These are phyloP conservation scores for Lizonia empirigonia DNA, from an alignment of 2,329 filamentous ascomycete species.

Conservation along the genomic window DNA sequence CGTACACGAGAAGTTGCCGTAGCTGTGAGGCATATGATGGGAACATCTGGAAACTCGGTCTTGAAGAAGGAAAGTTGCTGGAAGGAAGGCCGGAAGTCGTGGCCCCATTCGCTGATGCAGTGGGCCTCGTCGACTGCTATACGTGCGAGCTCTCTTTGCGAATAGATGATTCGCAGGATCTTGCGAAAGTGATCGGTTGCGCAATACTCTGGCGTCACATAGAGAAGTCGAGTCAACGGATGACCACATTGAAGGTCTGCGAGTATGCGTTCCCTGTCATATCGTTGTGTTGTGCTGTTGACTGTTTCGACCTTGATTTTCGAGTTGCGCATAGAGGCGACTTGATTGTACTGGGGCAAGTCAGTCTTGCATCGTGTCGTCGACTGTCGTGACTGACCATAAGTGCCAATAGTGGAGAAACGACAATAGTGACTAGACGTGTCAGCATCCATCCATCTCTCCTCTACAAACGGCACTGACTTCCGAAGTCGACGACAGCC, in stretches of 20 bases:
- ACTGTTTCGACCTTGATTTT: conserved; percentile 83
- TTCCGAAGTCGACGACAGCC: conserved; percentile 83
- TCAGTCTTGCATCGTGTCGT: not conserved
- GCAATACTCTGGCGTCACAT: conserved; percentile 92
- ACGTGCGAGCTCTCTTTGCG: conserved; percentile 82
- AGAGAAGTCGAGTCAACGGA: conserved; percentile 80
- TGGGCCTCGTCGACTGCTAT: conserved; percentile 94
- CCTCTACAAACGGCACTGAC: conserved; percentile 58
- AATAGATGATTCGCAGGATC: conserved; percentile 72
- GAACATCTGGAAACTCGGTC: conserved; percentile 78
- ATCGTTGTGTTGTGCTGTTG: conserved; percentile 77
- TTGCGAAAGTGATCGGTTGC: conserved; percentile 77
- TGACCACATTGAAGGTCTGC: conserved; percentile 87
- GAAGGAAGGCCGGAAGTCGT: conserved; percentile 94
- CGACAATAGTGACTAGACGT: conserved; percentile 77
- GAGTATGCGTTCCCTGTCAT: conserved; percentile 71
- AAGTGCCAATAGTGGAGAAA: conserved; percentile 85
- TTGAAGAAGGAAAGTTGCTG: conserved; percentile 87
- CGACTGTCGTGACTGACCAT: conserved; percentile 65
- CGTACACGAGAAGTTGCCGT: conserved; percentile 84
- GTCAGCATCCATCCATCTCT: conserved; percentile 17
- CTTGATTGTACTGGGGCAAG: conserved; percentile 78
- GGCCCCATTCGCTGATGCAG: conserved; percentile 97
- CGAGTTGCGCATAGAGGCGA: conserved; percentile 74
- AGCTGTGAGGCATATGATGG: conserved; percentile 90